Percentiles rank a stretch among this genome's conserved stretches.
Conservation (phyloP, 2,329 filamentous ascomycete species). For the Fusarium fracticaudum region DNA sequence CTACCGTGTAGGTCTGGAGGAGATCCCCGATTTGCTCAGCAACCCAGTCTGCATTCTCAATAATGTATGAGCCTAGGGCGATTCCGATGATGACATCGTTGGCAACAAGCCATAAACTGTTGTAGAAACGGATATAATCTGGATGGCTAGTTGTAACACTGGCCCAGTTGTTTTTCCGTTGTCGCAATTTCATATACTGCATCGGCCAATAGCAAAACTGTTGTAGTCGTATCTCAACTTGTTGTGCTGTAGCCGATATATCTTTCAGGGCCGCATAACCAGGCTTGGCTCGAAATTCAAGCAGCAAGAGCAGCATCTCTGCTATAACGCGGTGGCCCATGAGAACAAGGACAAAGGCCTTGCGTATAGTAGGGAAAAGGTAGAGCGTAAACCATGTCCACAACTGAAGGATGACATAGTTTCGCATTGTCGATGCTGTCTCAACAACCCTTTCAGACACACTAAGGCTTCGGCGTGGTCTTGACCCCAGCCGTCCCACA, state of each 20-base stretch:
- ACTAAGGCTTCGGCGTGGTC: conserved; percentile 85
- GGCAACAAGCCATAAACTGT: conserved; percentile 96
- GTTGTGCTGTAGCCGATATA: conserved; percentile 94
- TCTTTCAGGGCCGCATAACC: conserved; percentile 90
- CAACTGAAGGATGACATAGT: conserved; percentile 73
- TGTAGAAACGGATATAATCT: conserved; percentile 99
- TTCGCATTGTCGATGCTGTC: conserved; percentile 87
- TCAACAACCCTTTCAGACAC: conserved; percentile 95
- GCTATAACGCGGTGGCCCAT: conserved; percentile 83
- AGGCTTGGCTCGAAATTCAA: conserved; percentile 86
- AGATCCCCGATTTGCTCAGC: conserved; percentile 81
- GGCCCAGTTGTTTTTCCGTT: conserved; percentile 90
- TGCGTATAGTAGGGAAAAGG: conserved; percentile 79
- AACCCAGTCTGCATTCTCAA: conserved; percentile 90
- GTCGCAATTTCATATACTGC: conserved; percentile 91
- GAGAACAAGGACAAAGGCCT: conserved; percentile 78
- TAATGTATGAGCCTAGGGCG: conserved; percentile 93
- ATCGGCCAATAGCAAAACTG: conserved; percentile 99
- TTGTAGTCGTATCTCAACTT: conserved; percentile 94
- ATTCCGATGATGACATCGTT: conserved; percentile 99
- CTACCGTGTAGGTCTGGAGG: conserved; percentile 84
- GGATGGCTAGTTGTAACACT: conserved; percentile 95
- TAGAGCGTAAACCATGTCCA: conserved; percentile 79
- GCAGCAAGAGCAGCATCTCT: conserved; percentile 78
- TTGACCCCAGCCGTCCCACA: conserved; percentile 81